Evolutionary conservation across 2,329 filamentous ascomycete genomes (phyloP), one percentile per base, ranked within the genome.

Genomic region (Balansia obtecta): DNA sequence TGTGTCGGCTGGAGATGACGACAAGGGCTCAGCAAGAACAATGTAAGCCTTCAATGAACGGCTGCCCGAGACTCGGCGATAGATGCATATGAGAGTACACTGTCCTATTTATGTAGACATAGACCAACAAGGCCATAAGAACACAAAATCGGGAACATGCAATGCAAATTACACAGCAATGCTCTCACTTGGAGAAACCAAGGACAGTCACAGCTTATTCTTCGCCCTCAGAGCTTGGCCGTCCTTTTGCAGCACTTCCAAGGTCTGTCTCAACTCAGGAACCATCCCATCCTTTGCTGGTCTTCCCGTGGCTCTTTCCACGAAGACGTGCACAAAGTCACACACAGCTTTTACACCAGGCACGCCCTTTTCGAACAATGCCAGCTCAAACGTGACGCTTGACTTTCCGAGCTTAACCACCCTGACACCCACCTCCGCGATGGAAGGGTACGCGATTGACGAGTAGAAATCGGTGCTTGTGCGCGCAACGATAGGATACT

Each of bases 341-440:
- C 89, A 89, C 1, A 95, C 88, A 11, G 88, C 88, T 62, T 85
- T 88, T 10, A 93, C 87, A 18, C 77, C 71, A 1, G 87, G 80
- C 2, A 82, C 70, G 0, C 84, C 87, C 53, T 79, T 75, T 62
- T 88, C 83, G 60, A 96, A 97, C 1, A 97, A 75, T 0, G 82
- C 93, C 52, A 95, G 80, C 63, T 97, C 91, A 62, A 95, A 97
- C 12, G 82, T 86, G 9, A 95, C 89, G 60, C 88, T 95, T 27
- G 86, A 88, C 57, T 80, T 86, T 4, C 90, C 89, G 8, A 97
- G 75, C 65, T 85, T 90, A 57, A 85, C 86, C 37, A 95, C 88
- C 12, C 89, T 77, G 42, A 97, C 67, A 1, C 83, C 87, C 4
- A 96, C 74, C 58, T 96, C 88, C 0, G 94, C 78, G 3, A 89